phyloP scores from a whole-genome alignment of 2,329 filamentous ascomycete species.

The Trichoderma gracile region DNA sequence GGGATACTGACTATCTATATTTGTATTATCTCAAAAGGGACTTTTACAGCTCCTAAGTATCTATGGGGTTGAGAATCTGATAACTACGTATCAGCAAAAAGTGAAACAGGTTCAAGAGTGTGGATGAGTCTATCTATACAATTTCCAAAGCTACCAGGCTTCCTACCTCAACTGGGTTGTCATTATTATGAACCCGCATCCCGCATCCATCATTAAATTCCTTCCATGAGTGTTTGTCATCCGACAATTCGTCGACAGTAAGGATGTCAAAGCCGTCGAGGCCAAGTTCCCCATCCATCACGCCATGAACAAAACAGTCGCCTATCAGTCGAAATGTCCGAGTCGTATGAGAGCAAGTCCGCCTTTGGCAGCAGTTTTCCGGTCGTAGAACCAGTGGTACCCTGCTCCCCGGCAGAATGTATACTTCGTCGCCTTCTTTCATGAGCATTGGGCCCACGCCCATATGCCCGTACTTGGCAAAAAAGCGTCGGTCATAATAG shows the following conservation, averaged over 20 bases:
- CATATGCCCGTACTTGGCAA: neutral
- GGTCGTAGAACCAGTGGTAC: neutral
- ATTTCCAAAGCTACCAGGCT: neutral
- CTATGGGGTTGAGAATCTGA: too few species aligned
- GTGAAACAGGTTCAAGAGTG: too few species aligned
- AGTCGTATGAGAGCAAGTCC: neutral
- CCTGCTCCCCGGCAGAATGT: neutral
- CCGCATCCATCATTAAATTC: neutral
- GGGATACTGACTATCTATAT: neutral
- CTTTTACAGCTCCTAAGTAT: too few species aligned
- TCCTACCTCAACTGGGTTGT: neutral
- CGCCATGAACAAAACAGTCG: neutral
- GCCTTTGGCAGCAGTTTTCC: neutral
- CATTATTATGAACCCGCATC: neutral
- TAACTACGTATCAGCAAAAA: too few species aligned
- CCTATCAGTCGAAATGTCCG: neutral
- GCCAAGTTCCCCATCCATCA: neutral
- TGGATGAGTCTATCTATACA: neutral
- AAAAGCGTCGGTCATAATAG: too few species aligned
- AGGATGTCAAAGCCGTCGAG: neutral
- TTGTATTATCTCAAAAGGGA: too few species aligned
- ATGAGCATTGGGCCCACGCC: conserved; percentile 5
- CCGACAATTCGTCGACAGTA: neutral
- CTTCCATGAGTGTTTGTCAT: neutral
- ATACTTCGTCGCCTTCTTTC: neutral